These are phyloP conservation scores for Cucurbita maxima DNA, from an alignment of 306 rosid genomes.

Conservation along the genomic window DNA sequence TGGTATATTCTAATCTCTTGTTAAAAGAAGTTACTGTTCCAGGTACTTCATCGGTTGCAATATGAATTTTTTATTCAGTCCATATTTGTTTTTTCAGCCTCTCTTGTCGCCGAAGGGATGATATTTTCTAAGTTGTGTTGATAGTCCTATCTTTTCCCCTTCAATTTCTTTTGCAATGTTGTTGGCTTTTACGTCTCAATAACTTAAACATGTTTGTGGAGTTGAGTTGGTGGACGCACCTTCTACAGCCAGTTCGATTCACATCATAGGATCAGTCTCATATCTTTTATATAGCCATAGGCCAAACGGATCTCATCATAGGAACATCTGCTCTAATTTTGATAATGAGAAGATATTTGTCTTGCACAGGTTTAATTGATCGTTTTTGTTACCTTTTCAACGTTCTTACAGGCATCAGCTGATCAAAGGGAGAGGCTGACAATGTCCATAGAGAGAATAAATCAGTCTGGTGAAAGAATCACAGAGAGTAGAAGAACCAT, in stretches of 20 bases:
- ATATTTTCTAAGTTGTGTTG: background rate
- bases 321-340: background rate
- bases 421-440: conserved; percentile 15
- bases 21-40: background rate
- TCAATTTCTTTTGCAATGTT: background rate
- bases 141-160: background rate
- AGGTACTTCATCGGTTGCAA: background rate
- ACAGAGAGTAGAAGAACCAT: conserved; percentile 13
- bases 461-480: conserved; percentile 11
- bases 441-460: conserved; percentile 12
- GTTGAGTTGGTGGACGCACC: background rate
- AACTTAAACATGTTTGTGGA: background rate
- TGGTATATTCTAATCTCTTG: background rate
- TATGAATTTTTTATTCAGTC: background rate
- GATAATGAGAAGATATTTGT: background rate
- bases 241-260: background rate
- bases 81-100: background rate
- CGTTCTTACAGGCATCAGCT: conserved; percentile 6
- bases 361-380: background rate
- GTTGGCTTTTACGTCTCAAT: background rate
- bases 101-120: background rate
- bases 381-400: background rate
- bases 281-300: background rate
- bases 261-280: background rate
- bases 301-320: background rate